Base-by-base conservation (phyloP, 2,329 filamentous ascomycete species). In the Fusarium hainanense region DNA sequence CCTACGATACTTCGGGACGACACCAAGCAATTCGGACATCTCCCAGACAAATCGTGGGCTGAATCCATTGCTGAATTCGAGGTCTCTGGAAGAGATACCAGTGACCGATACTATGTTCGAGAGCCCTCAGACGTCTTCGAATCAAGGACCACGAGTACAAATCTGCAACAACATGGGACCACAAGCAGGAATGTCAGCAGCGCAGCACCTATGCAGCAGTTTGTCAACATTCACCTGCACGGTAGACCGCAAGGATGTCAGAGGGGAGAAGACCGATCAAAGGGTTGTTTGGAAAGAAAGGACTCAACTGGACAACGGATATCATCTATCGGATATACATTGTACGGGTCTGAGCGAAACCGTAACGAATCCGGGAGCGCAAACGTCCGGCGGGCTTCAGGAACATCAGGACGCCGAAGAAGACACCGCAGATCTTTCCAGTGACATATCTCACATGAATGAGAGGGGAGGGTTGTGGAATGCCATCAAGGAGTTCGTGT, bases 71-170 rank as follows among this genome's bases (percentile, higher is more conserved):
- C 73, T 57, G 77, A 79, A 50, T 48, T 63, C 32, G 57, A 58
- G 30, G 59, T 58, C 49, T 21, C 47, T 23, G 48, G 41, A 42
- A 64, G 54, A 55, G 42, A 60, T 48, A 75, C 73, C 34, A 77
- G 73, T 42, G 63, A 74, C 59, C 73, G 78, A 55, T 79, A 77
- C 64, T 79, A 78, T 65, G 54, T 80, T 66, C 54, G 67, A 37
- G 58, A 63, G 25, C 34, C 68, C 44, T 23, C 65, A 63, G 54
- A 59, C 30, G 43, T 28, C 52, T 30, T 69, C 52, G 30, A 71
- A 60, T 43, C 49, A 73, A 57, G 58, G 54, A 25, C 58, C 34
- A 32, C 66, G 60, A 46, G 60, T 14, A 40, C 43, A 67, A 28
- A 55, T 61, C 28, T 52, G 34, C 49, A 63, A 60, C 63, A 47